A percentile compares a stretch with the other conserved stretches of the same genome.
phyloP scores from a whole-genome alignment of 306 rosid species.

The Vicia villosa region DNA sequence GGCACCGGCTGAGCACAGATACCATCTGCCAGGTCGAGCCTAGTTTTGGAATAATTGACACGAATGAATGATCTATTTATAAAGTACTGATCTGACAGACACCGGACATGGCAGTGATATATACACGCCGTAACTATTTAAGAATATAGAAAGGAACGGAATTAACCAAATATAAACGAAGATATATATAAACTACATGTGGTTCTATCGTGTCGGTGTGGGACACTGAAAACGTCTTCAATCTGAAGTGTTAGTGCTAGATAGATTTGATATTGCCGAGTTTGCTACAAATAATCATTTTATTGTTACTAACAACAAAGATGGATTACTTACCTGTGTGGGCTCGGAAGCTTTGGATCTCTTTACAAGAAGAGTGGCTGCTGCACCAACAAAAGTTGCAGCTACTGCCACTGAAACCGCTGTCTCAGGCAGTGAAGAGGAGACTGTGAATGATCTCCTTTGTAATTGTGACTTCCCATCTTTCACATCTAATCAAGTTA shows the following conservation, averaged over 20 bases:
- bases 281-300: not conserved
- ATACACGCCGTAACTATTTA: too few relatives aligned
- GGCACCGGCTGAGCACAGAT: not conserved
- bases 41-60: not conserved
- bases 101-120: not conserved
- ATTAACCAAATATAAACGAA: not conserved
- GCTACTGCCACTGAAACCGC: slow-evolving; percentile 85
- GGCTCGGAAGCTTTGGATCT: slow-evolving; percentile 63
- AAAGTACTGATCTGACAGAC: not conserved
- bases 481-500: slow-evolving; percentile 46
- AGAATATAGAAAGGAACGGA: not conserved
- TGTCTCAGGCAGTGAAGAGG: slow-evolving; percentile 76
- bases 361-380: slow-evolving; percentile 69
- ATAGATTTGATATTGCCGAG: not conserved
- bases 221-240: not conserved
- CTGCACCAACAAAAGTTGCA: slow-evolving; percentile 80
- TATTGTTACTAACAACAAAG: not conserved
- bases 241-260: not conserved
- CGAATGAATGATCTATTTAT: not conserved
- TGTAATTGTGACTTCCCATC: slow-evolving; percentile 55
- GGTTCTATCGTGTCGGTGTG: not conserved
- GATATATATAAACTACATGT: not conserved
- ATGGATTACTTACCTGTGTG: slow-evolving; percentile 51
- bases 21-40: not conserved
- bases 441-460: slow-evolving; percentile 48